Conservation (phyloP, 116 monocot genomes). For the Papilionanthe hybrid region DNA sequence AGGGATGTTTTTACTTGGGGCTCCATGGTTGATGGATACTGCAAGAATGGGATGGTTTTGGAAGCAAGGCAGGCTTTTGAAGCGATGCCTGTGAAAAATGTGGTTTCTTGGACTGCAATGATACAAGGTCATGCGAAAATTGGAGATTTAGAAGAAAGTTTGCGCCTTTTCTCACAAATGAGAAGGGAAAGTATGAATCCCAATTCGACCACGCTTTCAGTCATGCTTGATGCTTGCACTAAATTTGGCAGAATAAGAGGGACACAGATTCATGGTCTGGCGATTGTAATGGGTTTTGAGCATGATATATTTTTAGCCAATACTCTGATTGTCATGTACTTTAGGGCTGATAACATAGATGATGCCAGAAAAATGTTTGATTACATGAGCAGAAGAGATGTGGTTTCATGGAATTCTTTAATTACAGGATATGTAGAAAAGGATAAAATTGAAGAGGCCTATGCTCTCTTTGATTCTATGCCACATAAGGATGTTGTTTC, state of each 20-base stretch:
- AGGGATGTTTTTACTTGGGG: constrained; percentile 56
- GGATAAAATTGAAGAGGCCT: constrained; percentile 37
- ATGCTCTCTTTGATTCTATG: constrained; percentile 38
- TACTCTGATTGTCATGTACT: constrained; percentile 55
- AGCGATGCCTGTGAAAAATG: constrained; percentile 52
- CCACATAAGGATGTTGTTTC: constrained; percentile 56
- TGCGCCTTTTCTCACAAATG: constrained; percentile 39
- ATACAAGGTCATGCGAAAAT: constrained; percentile 44
- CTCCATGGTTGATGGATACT: constrained; percentile 57
- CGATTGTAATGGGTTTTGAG: constrained; percentile 34
- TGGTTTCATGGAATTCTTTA: constrained; percentile 67
- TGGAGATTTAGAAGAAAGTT: constrained; percentile 35
- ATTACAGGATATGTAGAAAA: constrained; percentile 43
- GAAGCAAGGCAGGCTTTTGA: constrained; percentile 40
- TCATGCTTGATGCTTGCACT: constrained; percentile 44
- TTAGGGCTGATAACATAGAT: constrained; percentile 24
- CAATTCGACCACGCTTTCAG: constrained; percentile 43
- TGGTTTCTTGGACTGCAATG: constrained; percentile 67
- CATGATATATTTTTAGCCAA: constrained; percentile 39
- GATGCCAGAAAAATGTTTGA: constrained; percentile 36
- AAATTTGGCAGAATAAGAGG: constrained; percentile 18
- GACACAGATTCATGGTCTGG: constrained; percentile 43
- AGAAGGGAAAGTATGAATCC: constrained; percentile 31
- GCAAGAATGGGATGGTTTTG: constrained; percentile 40
- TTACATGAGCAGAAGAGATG: constrained; percentile 40